phyloP scores from a whole-genome alignment of 345 rosid species.

The Stellera chamaejasme region DNA sequence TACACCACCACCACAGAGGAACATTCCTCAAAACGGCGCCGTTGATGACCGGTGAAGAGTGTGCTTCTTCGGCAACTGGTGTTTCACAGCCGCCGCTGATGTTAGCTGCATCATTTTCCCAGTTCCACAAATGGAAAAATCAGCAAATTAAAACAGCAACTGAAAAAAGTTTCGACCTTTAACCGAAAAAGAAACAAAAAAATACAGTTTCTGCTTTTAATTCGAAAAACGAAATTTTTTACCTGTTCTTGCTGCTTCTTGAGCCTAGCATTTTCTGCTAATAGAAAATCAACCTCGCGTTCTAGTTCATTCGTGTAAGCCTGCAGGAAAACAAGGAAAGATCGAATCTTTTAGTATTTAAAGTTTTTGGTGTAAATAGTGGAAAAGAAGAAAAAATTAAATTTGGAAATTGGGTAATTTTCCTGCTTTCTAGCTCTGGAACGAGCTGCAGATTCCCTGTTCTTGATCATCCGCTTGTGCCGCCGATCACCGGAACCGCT shows the following conservation, averaged over 20 bases:
- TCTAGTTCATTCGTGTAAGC: constrained; percentile 67
- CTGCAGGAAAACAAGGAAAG: constrained; percentile 26
- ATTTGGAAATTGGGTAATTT: background rate
- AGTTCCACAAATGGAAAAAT: constrained; percentile 13
- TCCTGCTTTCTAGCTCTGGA: constrained; percentile 86
- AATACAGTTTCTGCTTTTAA: background rate
- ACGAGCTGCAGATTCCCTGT: constrained; percentile 84
- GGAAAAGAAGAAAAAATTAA: constrained; percentile 3
- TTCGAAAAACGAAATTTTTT: constrained; percentile 1
- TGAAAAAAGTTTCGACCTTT: background rate
- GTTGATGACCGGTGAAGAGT: constrained; percentile 47
- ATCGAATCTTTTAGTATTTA: constrained; percentile 1
- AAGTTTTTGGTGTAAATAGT: background rate
- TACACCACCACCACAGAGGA: too few species aligned
- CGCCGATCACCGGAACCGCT: constrained; percentile 33
- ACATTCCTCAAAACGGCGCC: constrained; percentile 64
- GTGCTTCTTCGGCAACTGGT: constrained; percentile 29
- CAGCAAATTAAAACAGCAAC: background rate
- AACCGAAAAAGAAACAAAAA: background rate
- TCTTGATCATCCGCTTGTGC: constrained; percentile 69
- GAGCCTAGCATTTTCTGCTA: constrained; percentile 63
- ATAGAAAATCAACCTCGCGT: constrained; percentile 39
- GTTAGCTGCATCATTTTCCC: constrained; percentile 29
- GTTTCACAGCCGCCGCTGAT: constrained; percentile 33
- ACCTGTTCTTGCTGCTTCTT: constrained; percentile 58